Percentiles rank a stretch among this genome's conserved stretches.
phyloP scores from a whole-genome alignment of 164 flowering plant species.

The Saururus chinensis region DNA sequence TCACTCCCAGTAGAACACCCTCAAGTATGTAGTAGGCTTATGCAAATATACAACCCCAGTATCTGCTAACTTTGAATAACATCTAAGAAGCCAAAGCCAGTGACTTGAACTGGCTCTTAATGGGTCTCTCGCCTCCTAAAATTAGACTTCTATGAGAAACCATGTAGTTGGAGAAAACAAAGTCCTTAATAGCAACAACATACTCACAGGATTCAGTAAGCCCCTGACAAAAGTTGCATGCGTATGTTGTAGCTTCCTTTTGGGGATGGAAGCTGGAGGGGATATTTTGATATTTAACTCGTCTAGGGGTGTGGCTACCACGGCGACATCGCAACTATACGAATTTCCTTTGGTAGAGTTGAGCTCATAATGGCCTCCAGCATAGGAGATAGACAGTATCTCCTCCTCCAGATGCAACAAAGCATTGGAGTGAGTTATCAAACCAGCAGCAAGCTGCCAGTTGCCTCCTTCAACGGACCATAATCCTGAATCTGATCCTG shows the following conservation, averaged over 20 bases:
- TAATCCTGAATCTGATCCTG: constrained; percentile 79
- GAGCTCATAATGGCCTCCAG: constrained; percentile 56
- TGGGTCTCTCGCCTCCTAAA: no score
- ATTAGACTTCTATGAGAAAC: no score
- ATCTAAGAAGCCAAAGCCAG: no score
- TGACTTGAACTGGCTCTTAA: no score
- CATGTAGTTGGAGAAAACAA: not conserved
- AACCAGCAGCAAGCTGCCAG: constrained; percentile 85
- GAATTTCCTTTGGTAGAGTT: constrained; percentile 66
- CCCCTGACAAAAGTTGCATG: constrained; percentile 87
- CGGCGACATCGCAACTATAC: constrained; percentile 63
- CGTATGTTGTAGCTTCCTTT: constrained; percentile 75
- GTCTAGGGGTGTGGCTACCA: constrained; percentile 81
- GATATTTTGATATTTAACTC: constrained; percentile 52
- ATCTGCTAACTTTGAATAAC: no score
- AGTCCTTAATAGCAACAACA: not conserved
- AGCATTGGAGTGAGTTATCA: constrained; percentile 62
- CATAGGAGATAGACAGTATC: constrained; percentile 50
- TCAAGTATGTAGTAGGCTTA: no score
- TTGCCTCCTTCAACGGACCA: constrained; percentile 93
- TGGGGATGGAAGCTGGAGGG: constrained; percentile 63
- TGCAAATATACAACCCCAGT: no score
- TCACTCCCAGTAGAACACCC: no score
- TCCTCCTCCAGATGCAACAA: constrained; percentile 67
- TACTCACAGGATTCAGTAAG: constrained; percentile 59